phyloP scores from a whole-genome alignment of 495 filamentous ascomycete species.

The Xylaria bambusicola region DNA sequence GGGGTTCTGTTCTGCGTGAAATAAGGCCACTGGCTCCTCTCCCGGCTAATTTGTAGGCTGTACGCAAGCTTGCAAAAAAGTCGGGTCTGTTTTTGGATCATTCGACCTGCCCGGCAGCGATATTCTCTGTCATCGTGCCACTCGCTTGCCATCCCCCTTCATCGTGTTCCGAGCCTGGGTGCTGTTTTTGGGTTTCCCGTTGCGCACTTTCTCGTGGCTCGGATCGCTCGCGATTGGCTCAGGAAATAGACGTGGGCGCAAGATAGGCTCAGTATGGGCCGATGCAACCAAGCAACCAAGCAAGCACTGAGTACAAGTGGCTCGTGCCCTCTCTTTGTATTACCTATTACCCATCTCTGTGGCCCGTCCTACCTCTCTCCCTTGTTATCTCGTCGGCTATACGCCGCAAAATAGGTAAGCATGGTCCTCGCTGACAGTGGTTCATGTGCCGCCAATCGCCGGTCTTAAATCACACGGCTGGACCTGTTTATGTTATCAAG shows the following conservation, averaged over 20 bases:
- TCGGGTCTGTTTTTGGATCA: neutral
- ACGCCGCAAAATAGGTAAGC: too few relatives aligned
- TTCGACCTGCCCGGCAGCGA: neutral
- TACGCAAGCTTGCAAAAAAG: neutral
- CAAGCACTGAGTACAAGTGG: conserved; percentile 17
- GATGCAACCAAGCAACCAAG: too few relatives aligned
- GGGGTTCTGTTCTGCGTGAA: conserved; percentile 4
- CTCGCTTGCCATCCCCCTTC: neutral
- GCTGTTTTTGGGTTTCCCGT: neutral
- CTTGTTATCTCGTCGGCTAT: too few relatives aligned
- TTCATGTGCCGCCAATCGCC: too few relatives aligned
- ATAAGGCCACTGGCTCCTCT: neutral
- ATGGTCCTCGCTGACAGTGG: too few relatives aligned
- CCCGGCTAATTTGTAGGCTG: neutral
- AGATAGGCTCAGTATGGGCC: neutral
- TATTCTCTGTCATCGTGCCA: neutral
- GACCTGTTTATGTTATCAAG: neutral
- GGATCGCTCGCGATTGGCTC: conserved; percentile 1
- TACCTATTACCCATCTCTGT: too few relatives aligned
- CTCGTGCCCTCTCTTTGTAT: conserved; percentile 7
- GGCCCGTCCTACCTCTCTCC: too few relatives aligned
- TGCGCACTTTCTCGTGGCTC: neutral
- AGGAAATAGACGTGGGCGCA: conserved; percentile 7
- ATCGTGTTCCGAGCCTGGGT: neutral
- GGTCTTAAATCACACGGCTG: too few relatives aligned